Evolutionary conservation across 108 stramenopile genomes (phyloP).

Genomic region (Bacterosira constricta): DNA sequence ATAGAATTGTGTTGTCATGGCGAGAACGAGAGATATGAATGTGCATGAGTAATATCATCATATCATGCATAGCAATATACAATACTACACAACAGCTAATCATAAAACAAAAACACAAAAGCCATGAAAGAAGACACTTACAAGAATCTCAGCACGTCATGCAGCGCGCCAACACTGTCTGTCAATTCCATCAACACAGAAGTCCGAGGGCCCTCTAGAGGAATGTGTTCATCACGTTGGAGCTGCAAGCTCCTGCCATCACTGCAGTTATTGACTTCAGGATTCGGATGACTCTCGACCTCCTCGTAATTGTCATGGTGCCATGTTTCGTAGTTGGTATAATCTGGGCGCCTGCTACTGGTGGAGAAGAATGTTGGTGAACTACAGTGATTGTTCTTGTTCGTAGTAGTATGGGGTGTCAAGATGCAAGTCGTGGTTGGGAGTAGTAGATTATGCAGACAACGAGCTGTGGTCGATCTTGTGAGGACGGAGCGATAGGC

Average conservation of each 20-base stretch:
- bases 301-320: constrained; percentile 1
- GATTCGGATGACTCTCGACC: not conserved
- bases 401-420: no score
- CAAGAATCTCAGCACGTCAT: constrained; percentile 87
- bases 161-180: constrained; percentile 87
- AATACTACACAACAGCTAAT: not conserved
- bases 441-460: no score
- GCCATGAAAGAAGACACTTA: constrained; percentile 6
- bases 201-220: constrained; percentile 44
- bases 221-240: not conserved
- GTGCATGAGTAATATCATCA: no score
- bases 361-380: not conserved
- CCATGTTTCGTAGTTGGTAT: constrained; percentile 29
- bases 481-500: no score
- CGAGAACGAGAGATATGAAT: no score
- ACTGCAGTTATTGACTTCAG: not conserved
- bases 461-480: no score
- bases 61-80: no score
- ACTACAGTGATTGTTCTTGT: no score
- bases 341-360: constrained; percentile 31
- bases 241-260: not conserved
- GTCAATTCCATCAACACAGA: constrained; percentile 87
- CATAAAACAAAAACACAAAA: not conserved
- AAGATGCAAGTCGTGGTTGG: no score
- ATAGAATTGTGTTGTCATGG: no score